Evolutionary conservation across 192 early-diverging fungal genomes (phyloP).

Genomic region (Coemansia sp.): DNA sequence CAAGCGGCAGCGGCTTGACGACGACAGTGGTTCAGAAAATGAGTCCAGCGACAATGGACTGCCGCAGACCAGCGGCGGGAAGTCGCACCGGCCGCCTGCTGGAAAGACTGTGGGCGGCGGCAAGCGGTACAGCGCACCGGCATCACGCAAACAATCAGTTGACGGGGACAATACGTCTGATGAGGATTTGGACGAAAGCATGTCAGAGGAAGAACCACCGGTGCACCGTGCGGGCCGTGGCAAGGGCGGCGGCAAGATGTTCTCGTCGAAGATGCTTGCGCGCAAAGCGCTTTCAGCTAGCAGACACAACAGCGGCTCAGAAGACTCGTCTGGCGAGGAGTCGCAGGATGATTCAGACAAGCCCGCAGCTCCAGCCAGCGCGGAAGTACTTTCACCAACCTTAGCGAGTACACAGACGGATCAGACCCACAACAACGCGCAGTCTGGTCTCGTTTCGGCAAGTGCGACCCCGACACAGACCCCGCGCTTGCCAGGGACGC

Average conservation of each 20-base stretch:
- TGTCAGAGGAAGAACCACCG: slow-evolving; percentile 5
- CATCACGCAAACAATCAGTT: slow-evolving; percentile 24
- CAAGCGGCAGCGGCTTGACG: slow-evolving; percentile 4
- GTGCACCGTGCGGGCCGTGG: slow-evolving; percentile 21
- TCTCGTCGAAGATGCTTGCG: slow-evolving; percentile 52
- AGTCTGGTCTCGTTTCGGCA: slow-evolving; percentile 4
- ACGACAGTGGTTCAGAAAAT: background rate
- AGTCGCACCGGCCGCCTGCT: slow-evolving; percentile 14
- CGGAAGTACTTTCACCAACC: background rate
- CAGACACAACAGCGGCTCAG: slow-evolving; percentile 20
- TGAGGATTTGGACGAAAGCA: slow-evolving; percentile 7
- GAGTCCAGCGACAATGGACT: background rate
- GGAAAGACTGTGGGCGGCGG: slow-evolving; percentile 47
- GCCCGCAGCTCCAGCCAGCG: background rate
- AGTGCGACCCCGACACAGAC: slow-evolving; percentile 4
- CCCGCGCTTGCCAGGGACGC: slow-evolving; percentile 5
- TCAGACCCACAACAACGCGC: slow-evolving; percentile 7
- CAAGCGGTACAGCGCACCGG: slow-evolving; percentile 31
- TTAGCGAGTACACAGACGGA: background rate
- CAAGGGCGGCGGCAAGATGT: slow-evolving; percentile 53
- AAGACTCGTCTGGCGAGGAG: slow-evolving; percentile 6
- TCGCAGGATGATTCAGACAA: background rate
- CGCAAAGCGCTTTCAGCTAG: slow-evolving; percentile 32
- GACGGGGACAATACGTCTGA: slow-evolving; percentile 9
- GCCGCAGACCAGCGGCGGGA: background rate